Conservation (phyloP, 306 rosid species). For the Crataegus laevigata region DNA sequence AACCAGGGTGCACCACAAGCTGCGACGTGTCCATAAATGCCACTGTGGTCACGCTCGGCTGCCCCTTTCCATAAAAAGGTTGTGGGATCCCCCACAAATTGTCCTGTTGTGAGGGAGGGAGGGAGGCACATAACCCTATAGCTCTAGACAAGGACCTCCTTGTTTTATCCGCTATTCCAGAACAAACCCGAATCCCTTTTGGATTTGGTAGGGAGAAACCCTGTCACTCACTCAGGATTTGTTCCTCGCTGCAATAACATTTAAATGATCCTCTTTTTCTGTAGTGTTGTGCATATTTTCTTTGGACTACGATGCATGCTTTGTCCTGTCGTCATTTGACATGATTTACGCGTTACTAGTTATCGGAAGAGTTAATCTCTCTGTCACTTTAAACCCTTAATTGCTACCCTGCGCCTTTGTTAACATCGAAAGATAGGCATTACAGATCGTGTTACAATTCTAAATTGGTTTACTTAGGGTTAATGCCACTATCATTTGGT, state of each 20-base stretch:
- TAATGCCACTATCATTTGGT: background rate
- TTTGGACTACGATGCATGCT: too few species aligned
- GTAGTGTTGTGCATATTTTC: background rate
- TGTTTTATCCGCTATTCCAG: background rate
- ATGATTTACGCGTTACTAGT: background rate
- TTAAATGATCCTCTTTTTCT: background rate
- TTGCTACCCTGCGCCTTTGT: background rate
- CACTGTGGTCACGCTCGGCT: conserved; percentile 11
- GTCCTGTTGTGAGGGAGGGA: conserved; percentile 18
- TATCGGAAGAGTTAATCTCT: background rate
- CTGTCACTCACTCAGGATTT: background rate
- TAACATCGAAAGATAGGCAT: background rate
- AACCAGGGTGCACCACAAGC: background rate
- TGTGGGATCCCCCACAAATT: background rate
- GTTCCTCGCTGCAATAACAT: background rate
- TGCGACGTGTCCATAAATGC: conserved; percentile 25
- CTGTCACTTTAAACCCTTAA: background rate
- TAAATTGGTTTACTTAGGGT: background rate
- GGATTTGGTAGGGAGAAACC: background rate
- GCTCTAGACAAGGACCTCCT: conserved; percentile 8
- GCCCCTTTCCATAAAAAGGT: conserved; percentile 26
- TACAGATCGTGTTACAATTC: background rate
- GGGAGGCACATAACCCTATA: background rate
- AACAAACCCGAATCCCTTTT: background rate
- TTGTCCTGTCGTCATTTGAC: background rate